Conservation (phyloP, 2,329 filamentous ascomycete species). For the Setomelanomma holmii region DNA sequence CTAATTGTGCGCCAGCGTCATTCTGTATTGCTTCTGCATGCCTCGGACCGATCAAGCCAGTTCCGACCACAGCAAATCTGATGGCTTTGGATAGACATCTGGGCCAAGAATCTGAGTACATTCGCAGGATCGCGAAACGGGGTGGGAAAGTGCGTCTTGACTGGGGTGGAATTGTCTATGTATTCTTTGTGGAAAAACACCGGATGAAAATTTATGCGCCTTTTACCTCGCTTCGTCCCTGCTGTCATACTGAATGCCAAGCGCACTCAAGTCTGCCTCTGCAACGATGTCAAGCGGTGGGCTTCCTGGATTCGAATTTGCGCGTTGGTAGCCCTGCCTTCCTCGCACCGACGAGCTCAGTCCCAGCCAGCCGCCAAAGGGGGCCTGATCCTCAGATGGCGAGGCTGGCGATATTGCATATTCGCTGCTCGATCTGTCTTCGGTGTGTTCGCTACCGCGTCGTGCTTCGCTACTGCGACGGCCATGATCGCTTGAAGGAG, state of each 20-base stretch:
- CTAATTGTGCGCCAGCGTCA: constrained; percentile 49
- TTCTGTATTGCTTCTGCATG: constrained; percentile 56
- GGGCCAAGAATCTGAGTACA: too few relatives aligned
- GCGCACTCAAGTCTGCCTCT: background rate
- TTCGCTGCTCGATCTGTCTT: background rate
- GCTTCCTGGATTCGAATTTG: constrained; percentile 19
- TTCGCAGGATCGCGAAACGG: too few relatives aligned
- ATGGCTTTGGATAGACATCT: constrained; percentile 19
- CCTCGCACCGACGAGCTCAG: constrained; percentile 10
- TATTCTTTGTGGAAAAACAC: background rate
- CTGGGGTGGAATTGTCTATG: too few relatives aligned
- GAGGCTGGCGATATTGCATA: background rate
- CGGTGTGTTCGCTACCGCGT: constrained; percentile 1
- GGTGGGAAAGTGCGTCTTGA: too few relatives aligned
- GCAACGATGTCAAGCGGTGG: constrained; percentile 5
- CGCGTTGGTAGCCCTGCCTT: constrained; percentile 17
- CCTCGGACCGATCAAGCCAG: constrained; percentile 59
- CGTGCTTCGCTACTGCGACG: constrained; percentile 8
- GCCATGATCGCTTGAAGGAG: background rate
- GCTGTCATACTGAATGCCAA: constrained; percentile 9
- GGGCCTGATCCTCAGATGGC: background rate
- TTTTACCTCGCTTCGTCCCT: background rate
- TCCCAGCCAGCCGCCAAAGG: constrained; percentile 11
- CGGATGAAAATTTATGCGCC: background rate
- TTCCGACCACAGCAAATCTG: constrained; percentile 57